phyloP scores from a whole-genome alignment of 2,329 filamentous ascomycete species.

The Beauveria brongniartii region DNA sequence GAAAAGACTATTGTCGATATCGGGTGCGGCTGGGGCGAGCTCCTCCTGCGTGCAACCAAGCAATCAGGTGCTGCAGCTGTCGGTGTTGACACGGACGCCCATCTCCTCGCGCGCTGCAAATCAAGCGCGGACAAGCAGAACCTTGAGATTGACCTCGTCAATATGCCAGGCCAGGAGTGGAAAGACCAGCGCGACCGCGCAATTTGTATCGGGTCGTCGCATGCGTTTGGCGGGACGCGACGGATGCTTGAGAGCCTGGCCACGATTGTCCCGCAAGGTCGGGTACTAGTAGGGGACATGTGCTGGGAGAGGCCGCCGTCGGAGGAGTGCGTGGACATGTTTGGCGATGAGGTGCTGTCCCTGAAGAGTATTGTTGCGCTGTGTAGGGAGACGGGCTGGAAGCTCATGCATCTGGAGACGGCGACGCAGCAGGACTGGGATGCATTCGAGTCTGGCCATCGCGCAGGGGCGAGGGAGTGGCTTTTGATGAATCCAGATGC shows the following conservation, averaged over 20 bases:
- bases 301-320: slow-evolving; percentile 13
- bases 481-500: slow-evolving; percentile 2
- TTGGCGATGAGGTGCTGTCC: slow-evolving; percentile 6
- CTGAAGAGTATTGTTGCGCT: slow-evolving; percentile 5
- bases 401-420: slow-evolving; percentile 12
- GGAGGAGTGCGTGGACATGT: background rate
- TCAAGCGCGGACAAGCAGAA: background rate
- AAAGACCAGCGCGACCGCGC: slow-evolving; percentile 2
- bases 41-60: slow-evolving; percentile 10
- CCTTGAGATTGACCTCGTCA: background rate
- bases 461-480: slow-evolving; percentile 11
- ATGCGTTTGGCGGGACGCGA: slow-evolving; percentile 12
- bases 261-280: slow-evolving; percentile 8
- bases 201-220: slow-evolving; percentile 15
- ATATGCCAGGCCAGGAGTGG: background rate
- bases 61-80: background rate
- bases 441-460: slow-evolving; percentile 13
- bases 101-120: slow-evolving; percentile 4
- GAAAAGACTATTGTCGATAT: slow-evolving; percentile 10
- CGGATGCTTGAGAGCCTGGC: slow-evolving; percentile 11
- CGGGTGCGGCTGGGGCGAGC: slow-evolving; percentile 15
- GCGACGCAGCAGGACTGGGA: slow-evolving; percentile 14
- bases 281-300: slow-evolving; percentile 13
- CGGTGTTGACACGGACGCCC: slow-evolving; percentile 13
- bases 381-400: slow-evolving; percentile 13